Evolutionary conservation across 345 rosid species (phyloP).

Genomic region (Citrus cavaleriei): DNA sequence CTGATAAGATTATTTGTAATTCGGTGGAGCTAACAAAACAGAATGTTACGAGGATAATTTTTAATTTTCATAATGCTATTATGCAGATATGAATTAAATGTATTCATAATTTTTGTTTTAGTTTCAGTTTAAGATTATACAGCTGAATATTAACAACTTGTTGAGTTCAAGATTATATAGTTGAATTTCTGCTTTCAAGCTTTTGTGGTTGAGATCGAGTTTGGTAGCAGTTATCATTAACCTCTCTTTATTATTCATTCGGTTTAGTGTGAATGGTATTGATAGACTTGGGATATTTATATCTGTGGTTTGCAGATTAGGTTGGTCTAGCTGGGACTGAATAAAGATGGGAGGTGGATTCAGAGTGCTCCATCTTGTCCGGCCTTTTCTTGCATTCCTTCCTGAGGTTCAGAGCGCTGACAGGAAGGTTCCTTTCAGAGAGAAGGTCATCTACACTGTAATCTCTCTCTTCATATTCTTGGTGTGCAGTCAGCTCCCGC

Average conservation of each 20-base stretch:
- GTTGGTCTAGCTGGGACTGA: neutral
- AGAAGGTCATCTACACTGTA: slow-evolving; percentile 76
- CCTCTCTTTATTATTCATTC: neutral
- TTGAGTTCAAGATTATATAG: neutral
- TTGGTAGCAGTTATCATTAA: too few species aligned
- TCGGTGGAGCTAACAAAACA: neutral
- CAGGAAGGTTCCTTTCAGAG: slow-evolving; percentile 66
- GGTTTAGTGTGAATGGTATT: neutral
- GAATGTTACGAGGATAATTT: neutral
- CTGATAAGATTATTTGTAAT: neutral
- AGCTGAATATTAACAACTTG: neutral
- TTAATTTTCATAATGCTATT: neutral
- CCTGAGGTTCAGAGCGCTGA: slow-evolving; percentile 80
- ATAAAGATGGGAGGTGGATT: slow-evolving; percentile 68
- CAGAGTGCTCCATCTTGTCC: slow-evolving; percentile 70
- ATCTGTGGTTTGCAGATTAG: slow-evolving; percentile 6
- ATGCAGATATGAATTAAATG: neutral
- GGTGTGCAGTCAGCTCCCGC: slow-evolving; percentile 78
- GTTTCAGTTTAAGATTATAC: neutral
- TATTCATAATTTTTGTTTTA: neutral
- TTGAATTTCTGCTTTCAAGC: neutral
- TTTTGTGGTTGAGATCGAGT: neutral
- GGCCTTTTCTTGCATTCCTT: slow-evolving; percentile 65
- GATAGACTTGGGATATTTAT: neutral
- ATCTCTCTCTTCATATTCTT: slow-evolving; percentile 71